Conservation (phyloP, 352 stramenopile genomes). For the Pythium aquatile region DNA sequence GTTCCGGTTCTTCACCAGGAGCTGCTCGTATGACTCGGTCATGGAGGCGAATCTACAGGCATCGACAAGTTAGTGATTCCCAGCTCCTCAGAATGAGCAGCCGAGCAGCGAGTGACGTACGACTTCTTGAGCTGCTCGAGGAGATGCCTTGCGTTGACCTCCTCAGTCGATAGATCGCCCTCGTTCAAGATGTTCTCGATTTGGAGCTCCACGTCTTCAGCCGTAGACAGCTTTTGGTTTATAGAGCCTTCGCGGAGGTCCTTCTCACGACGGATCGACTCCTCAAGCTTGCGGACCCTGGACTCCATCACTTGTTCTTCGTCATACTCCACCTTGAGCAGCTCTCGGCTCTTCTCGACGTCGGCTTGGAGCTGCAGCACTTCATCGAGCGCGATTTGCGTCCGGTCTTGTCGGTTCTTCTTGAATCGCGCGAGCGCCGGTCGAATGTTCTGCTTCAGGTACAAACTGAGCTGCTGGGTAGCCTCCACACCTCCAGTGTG, state of each 20-base stretch:
- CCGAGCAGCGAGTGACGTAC: slow-evolving; percentile 31
- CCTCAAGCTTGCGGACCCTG: slow-evolving; percentile 53
- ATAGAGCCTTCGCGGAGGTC: slow-evolving; percentile 42
- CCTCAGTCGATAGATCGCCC: slow-evolving; percentile 45
- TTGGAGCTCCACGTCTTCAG: slow-evolving; percentile 69
- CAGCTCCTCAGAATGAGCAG: too few relatives aligned
- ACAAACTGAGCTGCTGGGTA: slow-evolving; percentile 48
- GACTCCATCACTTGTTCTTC: slow-evolving; percentile 46
- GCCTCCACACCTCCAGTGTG: slow-evolving; percentile 57
- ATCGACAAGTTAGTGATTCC: neutral
- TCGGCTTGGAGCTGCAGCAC: slow-evolving; percentile 50
- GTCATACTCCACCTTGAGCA: slow-evolving; percentile 52
- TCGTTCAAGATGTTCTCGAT: slow-evolving; percentile 71
- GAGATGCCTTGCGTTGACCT: slow-evolving; percentile 37
- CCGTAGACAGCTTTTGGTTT: slow-evolving; percentile 44
- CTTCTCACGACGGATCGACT: slow-evolving; percentile 53
- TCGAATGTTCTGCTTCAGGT: slow-evolving; percentile 66
- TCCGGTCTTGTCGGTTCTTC: slow-evolving; percentile 58
- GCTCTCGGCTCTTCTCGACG: slow-evolving; percentile 52
- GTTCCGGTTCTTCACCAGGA: slow-evolving; percentile 61
- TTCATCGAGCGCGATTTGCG: slow-evolving; percentile 56
- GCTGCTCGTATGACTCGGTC: slow-evolving; percentile 43
- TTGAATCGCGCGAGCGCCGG: slow-evolving; percentile 53
- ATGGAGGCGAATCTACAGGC: slow-evolving; percentile 42
- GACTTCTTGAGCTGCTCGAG: slow-evolving; percentile 50